phyloP scores from a whole-genome alignment of 23 red algal species.

The Chondrus crispus region DNA sequence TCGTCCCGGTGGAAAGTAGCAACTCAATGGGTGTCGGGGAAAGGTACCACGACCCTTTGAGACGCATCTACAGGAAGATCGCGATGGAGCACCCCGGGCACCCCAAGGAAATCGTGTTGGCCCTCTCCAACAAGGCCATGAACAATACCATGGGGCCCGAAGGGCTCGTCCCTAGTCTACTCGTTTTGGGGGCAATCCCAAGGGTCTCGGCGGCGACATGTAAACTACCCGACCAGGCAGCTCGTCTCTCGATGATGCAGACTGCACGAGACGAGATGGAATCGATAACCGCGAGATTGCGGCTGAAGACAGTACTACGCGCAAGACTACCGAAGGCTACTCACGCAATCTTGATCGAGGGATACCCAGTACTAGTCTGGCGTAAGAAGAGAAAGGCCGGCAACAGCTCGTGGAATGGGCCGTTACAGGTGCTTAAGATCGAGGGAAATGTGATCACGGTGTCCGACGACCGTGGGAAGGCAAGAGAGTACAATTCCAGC shows the following conservation, averaged over 20 bases:
- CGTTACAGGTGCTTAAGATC: neutral
- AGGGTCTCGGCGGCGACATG: neutral
- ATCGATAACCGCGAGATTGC: neutral
- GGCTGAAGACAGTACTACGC: neutral
- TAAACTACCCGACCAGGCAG: neutral
- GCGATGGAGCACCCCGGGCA: neutral
- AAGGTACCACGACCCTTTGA: neutral
- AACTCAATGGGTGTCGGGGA: neutral
- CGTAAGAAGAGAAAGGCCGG: neutral
- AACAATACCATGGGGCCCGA: conserved; percentile 28
- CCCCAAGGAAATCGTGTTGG: neutral
- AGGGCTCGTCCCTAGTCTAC: conserved; percentile 14
- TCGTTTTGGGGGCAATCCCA: conserved; percentile 21
- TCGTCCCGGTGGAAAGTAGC: neutral
- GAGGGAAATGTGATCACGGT: neutral
- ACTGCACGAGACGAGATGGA: conserved; percentile 1
- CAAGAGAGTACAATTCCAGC: neutral
- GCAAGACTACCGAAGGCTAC: neutral
- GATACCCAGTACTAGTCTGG: neutral
- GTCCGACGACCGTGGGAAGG: neutral
- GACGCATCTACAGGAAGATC: neutral
- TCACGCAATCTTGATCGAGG: neutral
- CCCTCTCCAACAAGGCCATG: neutral
- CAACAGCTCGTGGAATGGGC: neutral
- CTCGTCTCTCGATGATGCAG: neutral